phyloP scores from a whole-genome alignment of 192 early-diverging fungal genomes.

The Endogone sp. region DNA sequence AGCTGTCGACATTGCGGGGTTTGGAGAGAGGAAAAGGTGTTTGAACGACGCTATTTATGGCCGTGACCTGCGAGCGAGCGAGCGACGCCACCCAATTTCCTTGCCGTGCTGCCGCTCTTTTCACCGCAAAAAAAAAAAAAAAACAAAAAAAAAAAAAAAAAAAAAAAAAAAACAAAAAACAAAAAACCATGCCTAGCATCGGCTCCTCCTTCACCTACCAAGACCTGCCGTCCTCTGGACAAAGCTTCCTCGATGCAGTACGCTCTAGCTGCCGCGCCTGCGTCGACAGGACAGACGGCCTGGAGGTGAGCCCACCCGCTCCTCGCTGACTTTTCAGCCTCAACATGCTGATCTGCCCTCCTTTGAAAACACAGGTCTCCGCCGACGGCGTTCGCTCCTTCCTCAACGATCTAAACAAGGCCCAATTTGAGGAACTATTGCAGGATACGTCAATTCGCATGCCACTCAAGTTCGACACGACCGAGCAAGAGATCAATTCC shows the following conservation, averaged over 20 bases:
- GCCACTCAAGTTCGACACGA: conserved; percentile 72
- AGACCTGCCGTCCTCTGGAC: neutral
- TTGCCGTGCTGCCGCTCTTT: too few species aligned
- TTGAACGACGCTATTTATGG: neutral
- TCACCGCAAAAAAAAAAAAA: neutral
- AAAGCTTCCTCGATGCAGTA: neutral
- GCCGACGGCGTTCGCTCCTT: too few species aligned
- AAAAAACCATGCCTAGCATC: neutral
- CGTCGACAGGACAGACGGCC: neutral
- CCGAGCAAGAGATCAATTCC: conserved; percentile 75
- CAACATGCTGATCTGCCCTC: neutral
- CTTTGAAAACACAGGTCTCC: neutral
- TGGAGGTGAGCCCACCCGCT: neutral
- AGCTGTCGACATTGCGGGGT: neutral
- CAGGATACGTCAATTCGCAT: conserved; percentile 51
- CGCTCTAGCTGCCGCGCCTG: neutral
- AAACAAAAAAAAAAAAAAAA: neutral
- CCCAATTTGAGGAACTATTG: conserved; percentile 23
- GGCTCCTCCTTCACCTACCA: neutral
- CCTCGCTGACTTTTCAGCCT: neutral
- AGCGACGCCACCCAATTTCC: too few species aligned
- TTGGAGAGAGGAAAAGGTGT: neutral
- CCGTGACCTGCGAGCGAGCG: too few species aligned
- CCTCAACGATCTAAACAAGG: too few species aligned
- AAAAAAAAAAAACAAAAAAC: neutral